Percentiles rank a stretch among this genome's conserved stretches.
Conservation (phyloP, 192 early-diverging fungal species). For the Coemansia sp. region DNA sequence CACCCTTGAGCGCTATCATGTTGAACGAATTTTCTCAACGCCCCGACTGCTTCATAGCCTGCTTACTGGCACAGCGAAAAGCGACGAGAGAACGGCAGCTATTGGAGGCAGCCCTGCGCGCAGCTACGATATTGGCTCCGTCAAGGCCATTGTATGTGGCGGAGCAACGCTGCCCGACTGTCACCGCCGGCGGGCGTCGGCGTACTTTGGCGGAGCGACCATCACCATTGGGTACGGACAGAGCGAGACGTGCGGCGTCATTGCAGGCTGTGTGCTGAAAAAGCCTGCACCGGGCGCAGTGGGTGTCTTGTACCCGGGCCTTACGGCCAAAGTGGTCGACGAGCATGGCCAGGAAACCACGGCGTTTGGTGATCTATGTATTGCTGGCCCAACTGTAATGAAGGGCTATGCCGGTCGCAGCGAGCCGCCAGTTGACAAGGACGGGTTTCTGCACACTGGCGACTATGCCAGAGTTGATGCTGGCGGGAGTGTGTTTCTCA, state of each 20-base stretch:
- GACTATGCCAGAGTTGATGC: constrained; percentile 67
- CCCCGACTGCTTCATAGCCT: constrained; percentile 13
- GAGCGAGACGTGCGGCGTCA: constrained; percentile 22
- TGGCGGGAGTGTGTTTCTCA: constrained; percentile 58
- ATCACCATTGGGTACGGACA: constrained; percentile 27
- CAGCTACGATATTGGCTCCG: constrained; percentile 13
- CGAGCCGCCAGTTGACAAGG: constrained; percentile 55
- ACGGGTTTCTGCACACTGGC: constrained; percentile 76
- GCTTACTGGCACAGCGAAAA: not conserved
- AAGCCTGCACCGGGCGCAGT: constrained; percentile 10
- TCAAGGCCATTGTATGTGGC: constrained; percentile 25
- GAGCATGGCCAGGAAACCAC: constrained; percentile 58
- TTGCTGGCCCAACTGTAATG: constrained; percentile 82
- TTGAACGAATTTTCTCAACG: constrained; percentile 11
- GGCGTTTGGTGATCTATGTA: constrained; percentile 72
- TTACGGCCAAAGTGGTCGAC: constrained; percentile 29
- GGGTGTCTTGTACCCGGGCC: constrained; percentile 37
- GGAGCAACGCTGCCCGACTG: constrained; percentile 22
- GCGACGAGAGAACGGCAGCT: not conserved
- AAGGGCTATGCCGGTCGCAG: constrained; percentile 76
- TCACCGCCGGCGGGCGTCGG: constrained; percentile 1
- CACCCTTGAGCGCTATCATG: constrained; percentile 15
- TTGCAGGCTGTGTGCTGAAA: constrained; percentile 11
- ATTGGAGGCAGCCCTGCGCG: not conserved
- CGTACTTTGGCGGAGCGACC: constrained; percentile 14